These are phyloP conservation scores for Saturnispora hagleri DNA, from an alignment of 805 yeast species.

Conservation along the genomic window DNA sequence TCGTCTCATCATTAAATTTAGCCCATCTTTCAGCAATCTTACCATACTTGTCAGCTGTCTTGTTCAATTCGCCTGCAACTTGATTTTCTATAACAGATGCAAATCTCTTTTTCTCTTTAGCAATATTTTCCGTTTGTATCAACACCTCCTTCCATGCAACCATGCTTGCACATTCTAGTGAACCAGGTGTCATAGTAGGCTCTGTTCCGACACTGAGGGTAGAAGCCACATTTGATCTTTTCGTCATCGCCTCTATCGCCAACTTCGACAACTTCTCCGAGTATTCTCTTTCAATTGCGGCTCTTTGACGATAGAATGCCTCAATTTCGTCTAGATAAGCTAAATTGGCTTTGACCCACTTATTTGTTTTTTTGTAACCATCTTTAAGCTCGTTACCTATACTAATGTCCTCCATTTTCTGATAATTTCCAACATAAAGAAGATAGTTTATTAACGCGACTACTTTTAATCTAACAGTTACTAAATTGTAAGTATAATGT, in stretches of 20 bases:
- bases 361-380: slow-evolving; percentile 63
- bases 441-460: background rate
- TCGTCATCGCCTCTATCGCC: slow-evolving; percentile 60
- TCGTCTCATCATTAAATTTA: slow-evolving; percentile 49
- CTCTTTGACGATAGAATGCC: slow-evolving; percentile 74
- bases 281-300: slow-evolving; percentile 76
- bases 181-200: slow-evolving; percentile 91
- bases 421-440: background rate
- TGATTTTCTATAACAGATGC: slow-evolving; percentile 51
- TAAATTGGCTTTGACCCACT: slow-evolving; percentile 71
- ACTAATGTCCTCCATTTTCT: slow-evolving; percentile 24
- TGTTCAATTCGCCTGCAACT: slow-evolving; percentile 51
- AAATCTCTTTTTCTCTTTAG: slow-evolving; percentile 54
- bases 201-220: slow-evolving; percentile 78
- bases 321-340: slow-evolving; percentile 74
- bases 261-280: slow-evolving; percentile 55
- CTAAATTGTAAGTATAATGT: background rate
- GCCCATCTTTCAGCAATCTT: slow-evolving; percentile 47
- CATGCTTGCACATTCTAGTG: slow-evolving; percentile 76
- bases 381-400: slow-evolving; percentile 75
- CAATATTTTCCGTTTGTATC: slow-evolving; percentile 71
- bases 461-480: background rate
- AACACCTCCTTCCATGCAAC: slow-evolving; percentile 88
- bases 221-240: slow-evolving; percentile 63
- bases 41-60: slow-evolving; percentile 44